phyloP scores from a whole-genome alignment of 257 asterid species.

The Hygrophila difformis region DNA sequence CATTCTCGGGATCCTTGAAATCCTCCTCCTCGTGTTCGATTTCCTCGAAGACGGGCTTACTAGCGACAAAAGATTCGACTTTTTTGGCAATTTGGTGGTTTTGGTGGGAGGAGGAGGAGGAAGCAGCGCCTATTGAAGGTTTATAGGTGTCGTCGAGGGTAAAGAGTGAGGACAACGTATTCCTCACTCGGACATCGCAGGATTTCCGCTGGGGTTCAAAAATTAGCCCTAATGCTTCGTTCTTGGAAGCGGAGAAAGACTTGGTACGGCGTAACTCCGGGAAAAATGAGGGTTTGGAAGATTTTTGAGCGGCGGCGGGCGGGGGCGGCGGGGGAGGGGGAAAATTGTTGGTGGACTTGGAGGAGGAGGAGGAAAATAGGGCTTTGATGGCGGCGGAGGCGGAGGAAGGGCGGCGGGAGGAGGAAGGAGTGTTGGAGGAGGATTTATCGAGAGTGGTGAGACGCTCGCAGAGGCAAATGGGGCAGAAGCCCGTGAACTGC shows the following conservation, averaged over 20 bases:
- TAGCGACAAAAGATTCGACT: conserved; percentile 19
- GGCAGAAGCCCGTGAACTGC: conserved; percentile 87
- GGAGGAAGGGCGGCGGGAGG: conserved; percentile 88
- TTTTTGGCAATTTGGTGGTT: conserved; percentile 20
- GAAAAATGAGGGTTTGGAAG: conserved; percentile 34
- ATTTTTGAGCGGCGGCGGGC: conserved; percentile 33
- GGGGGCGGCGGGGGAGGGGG: conserved; percentile 38
- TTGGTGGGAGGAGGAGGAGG: conserved; percentile 22
- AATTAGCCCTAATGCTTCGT: conserved; percentile 54
- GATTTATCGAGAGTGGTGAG: conserved; percentile 76
- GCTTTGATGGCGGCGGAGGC: conserved; percentile 64
- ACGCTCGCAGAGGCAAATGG: conserved; percentile 91
- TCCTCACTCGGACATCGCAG: conserved; percentile 80
- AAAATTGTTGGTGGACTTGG: conserved; percentile 8
- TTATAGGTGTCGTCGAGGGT: conserved; percentile 46
- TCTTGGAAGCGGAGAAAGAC: conserved; percentile 86
- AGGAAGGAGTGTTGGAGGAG: conserved; percentile 61
- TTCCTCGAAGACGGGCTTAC: conserved; percentile 27
- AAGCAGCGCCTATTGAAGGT: neutral
- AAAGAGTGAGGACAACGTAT: conserved; percentile 64
- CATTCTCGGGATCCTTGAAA: conserved; percentile 21
- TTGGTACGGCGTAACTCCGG: conserved; percentile 89
- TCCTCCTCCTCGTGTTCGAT: conserved; percentile 32
- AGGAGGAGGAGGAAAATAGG: conserved; percentile 33
- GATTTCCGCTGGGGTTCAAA: conserved; percentile 89